Evolutionary conservation across 306 rosid genomes (phyloP), one percentile per base, ranked within the genome.

Genomic region (Trifolium repens): DNA sequence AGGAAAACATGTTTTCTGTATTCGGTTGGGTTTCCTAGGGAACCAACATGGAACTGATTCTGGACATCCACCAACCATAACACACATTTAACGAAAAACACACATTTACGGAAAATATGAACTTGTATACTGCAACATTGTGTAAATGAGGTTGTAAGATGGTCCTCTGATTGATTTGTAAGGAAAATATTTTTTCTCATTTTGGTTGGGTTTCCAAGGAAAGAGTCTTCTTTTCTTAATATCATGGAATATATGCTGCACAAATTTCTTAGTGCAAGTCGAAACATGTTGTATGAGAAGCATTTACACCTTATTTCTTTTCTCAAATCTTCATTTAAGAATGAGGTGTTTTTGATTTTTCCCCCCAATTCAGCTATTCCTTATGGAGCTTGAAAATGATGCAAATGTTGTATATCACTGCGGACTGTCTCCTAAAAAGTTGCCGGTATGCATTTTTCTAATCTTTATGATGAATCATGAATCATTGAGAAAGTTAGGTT

Each of bases 351-450:
- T 82, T 39, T 69, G 71, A 58, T 75, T 83, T 82, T 77, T 64
- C 65, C 57, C 77, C 73, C 71, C 78, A 49, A 77, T 70, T 63
- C 91, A 94, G 99, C 96, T 89, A 90, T 96, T 92, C 68, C 78
- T 90, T 82, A 55, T 78, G 86, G 97, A 90, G 87, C 80, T 96
- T 82, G 88, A 79, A 42, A 88, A 80, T 24, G 98, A 96, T 84
- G 91, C 92, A 30, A 96, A 90, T 82, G 97, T 96, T 80, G 98
- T 92, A 64, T 96, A 96, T 86, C 98, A 96, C 82, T 92, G 97
- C 78, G 99, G 98, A 72, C 73, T 92, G 83, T 90, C 99, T 19
- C 98, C 99, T 57, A 88, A 88, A 85, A 96, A 92, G 86, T 84
- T 96, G 81, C 98, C 99, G 58, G 99, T 96, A 87, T 6, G 87